A percentile compares a stretch with the other conserved stretches of the same genome.
phyloP scores from a whole-genome alignment of 805 yeast genomes.

The Zygoascus flipseniorum region DNA sequence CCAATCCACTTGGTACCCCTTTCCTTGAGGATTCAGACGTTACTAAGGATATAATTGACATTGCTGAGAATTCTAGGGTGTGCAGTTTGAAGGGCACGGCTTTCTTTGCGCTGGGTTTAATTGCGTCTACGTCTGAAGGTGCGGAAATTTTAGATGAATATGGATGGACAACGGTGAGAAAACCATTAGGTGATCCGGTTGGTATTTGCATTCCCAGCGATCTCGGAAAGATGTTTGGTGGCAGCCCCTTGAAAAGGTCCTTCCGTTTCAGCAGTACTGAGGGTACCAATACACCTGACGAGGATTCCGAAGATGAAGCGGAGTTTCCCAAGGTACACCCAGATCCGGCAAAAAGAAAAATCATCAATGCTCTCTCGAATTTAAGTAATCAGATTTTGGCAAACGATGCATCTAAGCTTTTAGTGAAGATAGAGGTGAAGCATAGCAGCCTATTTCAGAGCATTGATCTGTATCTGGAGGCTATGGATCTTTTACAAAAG shows the following conservation, averaged over 20 bases:
- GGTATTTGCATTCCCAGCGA: constrained; percentile 35
- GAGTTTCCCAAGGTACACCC: constrained; percentile 15
- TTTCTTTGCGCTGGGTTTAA: constrained; percentile 66
- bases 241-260: too few relatives aligned
- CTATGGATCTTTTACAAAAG: constrained; percentile 41
- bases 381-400: constrained; percentile 48
- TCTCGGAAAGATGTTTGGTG: background rate
- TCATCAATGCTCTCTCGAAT: constrained; percentile 36
- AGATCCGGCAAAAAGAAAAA: constrained; percentile 17
- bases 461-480: constrained; percentile 46
- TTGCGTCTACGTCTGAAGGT: constrained; percentile 69
- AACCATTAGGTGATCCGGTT: constrained; percentile 32
- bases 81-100: constrained; percentile 70
- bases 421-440: constrained; percentile 44
- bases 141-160: constrained; percentile 75
- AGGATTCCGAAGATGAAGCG: constrained; percentile 8
- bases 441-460: constrained; percentile 48
- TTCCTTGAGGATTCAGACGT: constrained; percentile 46
- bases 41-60: constrained; percentile 43
- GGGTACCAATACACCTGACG: background rate
- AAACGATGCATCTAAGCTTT: constrained; percentile 47
- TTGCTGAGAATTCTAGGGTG: constrained; percentile 39
- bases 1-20: constrained; percentile 59
- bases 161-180: constrained; percentile 56
- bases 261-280: background rate